A percentile compares a stretch with the other conserved stretches of the same genome.
Conservation (phyloP, 78 protist species). For the Dictyostelium citrinum region DNA sequence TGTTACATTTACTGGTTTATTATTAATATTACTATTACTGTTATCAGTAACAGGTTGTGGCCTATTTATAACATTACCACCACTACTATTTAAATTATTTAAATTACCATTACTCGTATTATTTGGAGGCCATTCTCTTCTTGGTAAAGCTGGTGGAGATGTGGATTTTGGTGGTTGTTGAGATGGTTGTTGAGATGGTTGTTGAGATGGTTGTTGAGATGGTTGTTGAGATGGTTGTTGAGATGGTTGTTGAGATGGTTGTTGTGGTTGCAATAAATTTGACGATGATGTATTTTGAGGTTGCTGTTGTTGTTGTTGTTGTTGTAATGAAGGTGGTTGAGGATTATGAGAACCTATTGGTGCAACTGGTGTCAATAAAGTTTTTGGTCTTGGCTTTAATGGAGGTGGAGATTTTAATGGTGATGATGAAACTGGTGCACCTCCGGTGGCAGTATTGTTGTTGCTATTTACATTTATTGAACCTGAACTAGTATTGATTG, state of each 20-base stretch:
- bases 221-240: background rate
- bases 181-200: background rate
- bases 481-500: background rate
- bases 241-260: background rate
- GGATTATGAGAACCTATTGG: background rate
- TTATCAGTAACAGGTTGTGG: background rate
- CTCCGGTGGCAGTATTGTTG: background rate
- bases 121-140: constrained; percentile 12
- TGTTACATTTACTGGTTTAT: background rate
- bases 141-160: constrained; percentile 24
- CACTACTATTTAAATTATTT: background rate
- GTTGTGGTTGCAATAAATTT: background rate
- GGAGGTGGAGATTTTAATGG: constrained; percentile 50
- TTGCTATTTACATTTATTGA: background rate
- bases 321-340: background rate
- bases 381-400: constrained; percentile 28
- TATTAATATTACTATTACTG: background rate
- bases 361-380: background rate
- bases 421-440: background rate
- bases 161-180: background rate
- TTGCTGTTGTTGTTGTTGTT: background rate
- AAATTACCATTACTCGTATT: background rate
- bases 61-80: background rate
- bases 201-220: background rate
- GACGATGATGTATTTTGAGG: background rate